Evolutionary conservation across 2,329 filamentous ascomycete species (phyloP).

Genomic region (Dothideomycetidae sp.): DNA sequence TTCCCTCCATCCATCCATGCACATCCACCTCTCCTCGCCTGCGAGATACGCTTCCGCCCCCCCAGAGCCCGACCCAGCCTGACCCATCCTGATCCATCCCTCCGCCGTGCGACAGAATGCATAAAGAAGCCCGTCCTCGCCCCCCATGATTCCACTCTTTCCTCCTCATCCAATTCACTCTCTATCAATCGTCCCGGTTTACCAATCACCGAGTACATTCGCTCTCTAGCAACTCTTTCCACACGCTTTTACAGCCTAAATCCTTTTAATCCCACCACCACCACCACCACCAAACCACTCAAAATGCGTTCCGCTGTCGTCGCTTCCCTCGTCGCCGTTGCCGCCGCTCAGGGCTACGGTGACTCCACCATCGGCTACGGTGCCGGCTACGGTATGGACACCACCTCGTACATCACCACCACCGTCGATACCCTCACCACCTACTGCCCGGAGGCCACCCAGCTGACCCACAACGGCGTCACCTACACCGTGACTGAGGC

Average conservation of each 20-base stretch:
- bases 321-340: too few relatives aligned
- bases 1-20: too few relatives aligned
- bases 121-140: background rate
- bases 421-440: slow-evolving; percentile 22
- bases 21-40: too few relatives aligned
- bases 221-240: slow-evolving; percentile 3
- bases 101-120: too few relatives aligned
- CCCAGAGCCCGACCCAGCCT: too few relatives aligned
- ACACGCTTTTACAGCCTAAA: slow-evolving; percentile 5
- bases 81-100: too few relatives aligned
- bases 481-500: slow-evolving; percentile 16
- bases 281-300: slow-evolving; percentile 14
- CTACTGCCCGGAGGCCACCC: slow-evolving; percentile 19
- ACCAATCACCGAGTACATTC: slow-evolving; percentile 8
- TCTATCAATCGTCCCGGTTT: slow-evolving; percentile 5
- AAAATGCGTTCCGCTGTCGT: slow-evolving; percentile 37
- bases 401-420: slow-evolving; percentile 18
- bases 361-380: slow-evolving; percentile 27
- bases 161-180: slow-evolving; percentile 3
- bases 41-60: too few relatives aligned
- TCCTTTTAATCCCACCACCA: slow-evolving; percentile 1
- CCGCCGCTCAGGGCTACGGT: slow-evolving; percentile 25
- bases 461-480: slow-evolving; percentile 16
- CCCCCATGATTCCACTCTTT: background rate
- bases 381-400: slow-evolving; percentile 16